These are phyloP conservation scores for Thraustotheca clavata DNA, from an alignment of 352 stramenopile species.

Conservation along the genomic window DNA sequence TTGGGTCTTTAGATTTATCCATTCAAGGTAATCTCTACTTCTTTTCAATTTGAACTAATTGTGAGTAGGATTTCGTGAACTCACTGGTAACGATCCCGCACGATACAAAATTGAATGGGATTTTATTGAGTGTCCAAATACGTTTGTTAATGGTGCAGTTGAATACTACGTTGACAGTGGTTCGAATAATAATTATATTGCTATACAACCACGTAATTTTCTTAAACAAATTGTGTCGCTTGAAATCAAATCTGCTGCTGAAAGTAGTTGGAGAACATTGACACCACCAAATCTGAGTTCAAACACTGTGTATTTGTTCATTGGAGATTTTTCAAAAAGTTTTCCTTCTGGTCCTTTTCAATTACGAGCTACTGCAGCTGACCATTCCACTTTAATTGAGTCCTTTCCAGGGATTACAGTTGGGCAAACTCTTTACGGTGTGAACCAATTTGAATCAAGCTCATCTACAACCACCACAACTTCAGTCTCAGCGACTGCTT, in stretches of 20 bases:
- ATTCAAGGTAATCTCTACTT: slow-evolving; percentile 1
- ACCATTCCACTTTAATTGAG: not conserved
- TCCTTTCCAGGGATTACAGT: not conserved
- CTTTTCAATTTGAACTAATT: not conserved
- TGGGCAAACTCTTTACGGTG: not conserved
- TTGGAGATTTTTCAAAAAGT: not conserved
- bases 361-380: not conserved
- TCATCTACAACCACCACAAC: not conserved
- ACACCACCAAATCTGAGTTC: not conserved
- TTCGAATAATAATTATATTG: slow-evolving; percentile 6
- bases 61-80: slow-evolving; percentile 1
- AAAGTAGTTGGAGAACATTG: not conserved
- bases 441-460: not conserved
- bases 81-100: not conserved
- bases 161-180: slow-evolving; percentile 13
- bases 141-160: not conserved
- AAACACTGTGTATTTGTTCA: slow-evolving; percentile 3
- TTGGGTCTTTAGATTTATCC: slow-evolving; percentile 7
- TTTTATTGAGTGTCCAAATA: slow-evolving; percentile 2
- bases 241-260: not conserved
- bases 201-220: slow-evolving; percentile 17
- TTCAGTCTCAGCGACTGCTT: not conserved
- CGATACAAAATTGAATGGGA: slow-evolving; percentile 9
- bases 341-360: not conserved
- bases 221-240: not conserved